A percentile compares a stretch with the other conserved stretches of the same genome.
Conservation (phyloP, 1,139 yeast genomes). For the Diutina scorzettiae region DNA sequence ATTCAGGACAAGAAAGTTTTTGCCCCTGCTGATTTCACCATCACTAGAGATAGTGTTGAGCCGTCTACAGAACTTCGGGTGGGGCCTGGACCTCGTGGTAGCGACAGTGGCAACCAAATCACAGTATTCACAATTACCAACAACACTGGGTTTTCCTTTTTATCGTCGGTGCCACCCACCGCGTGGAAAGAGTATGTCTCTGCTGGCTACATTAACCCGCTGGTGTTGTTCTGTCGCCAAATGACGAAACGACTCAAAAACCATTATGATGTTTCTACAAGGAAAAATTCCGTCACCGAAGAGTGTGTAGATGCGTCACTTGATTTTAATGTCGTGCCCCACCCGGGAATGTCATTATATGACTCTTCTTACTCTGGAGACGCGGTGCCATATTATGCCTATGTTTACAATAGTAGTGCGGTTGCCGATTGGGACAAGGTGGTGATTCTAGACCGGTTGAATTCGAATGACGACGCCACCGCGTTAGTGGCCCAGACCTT, state of each 20-base stretch:
- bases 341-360: constrained; percentile 25
- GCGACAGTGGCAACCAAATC: not conserved
- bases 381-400: constrained; percentile 31
- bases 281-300: not conserved
- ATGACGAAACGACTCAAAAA: not conserved
- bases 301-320: constrained; percentile 30
- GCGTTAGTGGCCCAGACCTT: not conserved
- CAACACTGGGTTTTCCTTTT: not conserved
- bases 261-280: not conserved
- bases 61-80: not conserved
- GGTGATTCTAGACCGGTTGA: constrained; percentile 27
- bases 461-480: not conserved
- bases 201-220: not conserved
- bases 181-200: not conserved
- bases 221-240: not conserved
- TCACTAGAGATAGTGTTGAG: constrained; percentile 7
- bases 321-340: constrained; percentile 32
- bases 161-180: constrained; percentile 1
- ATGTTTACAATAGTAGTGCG: constrained; percentile 13
- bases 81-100: not conserved
- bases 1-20: constrained; percentile 13
- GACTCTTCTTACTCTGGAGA: constrained; percentile 45
- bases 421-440: constrained; percentile 34
- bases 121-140: not conserved
- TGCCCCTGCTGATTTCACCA: constrained; percentile 3